phyloP scores from a whole-genome alignment of 306 rosid species.

The Medicago arabica region DNA sequence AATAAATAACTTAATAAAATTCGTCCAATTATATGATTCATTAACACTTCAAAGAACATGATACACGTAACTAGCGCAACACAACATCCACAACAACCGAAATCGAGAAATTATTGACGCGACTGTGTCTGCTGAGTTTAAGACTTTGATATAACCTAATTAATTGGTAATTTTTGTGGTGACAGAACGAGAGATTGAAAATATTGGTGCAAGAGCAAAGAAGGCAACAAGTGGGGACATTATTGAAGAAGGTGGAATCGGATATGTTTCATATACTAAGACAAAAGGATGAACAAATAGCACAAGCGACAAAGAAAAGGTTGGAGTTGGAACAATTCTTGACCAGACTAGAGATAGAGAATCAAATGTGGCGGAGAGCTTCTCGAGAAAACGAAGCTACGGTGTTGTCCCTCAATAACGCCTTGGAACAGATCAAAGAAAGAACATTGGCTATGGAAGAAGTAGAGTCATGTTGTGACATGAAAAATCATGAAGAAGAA shows the following conservation, averaged over 20 bases:
- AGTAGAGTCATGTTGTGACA: slow-evolving; percentile 61
- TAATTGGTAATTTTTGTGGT: background rate
- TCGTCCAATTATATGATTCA: too few species aligned
- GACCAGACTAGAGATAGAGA: slow-evolving; percentile 60
- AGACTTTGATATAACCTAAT: too few species aligned
- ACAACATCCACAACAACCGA: too few species aligned
- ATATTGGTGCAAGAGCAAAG: slow-evolving; percentile 38
- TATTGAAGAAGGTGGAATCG: slow-evolving; percentile 48
- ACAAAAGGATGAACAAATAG: slow-evolving; percentile 63
- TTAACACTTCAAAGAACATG: too few species aligned
- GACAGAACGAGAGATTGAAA: slow-evolving; percentile 74
- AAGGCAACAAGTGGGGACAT: slow-evolving; percentile 40
- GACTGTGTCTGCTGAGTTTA: too few species aligned
- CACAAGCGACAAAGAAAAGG: slow-evolving; percentile 46
- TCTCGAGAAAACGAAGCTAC: slow-evolving; percentile 67
- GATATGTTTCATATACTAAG: slow-evolving; percentile 26
- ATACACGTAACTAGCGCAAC: too few species aligned
- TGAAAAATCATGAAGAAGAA: slow-evolving; percentile 19
- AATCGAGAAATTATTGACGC: too few species aligned
- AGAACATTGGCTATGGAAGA: slow-evolving; percentile 45
- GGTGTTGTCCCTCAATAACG: slow-evolving; percentile 55
- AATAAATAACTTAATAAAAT: too few species aligned
- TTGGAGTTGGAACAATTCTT: slow-evolving; percentile 58
- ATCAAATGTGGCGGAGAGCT: slow-evolving; percentile 57
- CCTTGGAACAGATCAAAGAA: slow-evolving; percentile 54